Conservation (phyloP, 2,329 filamentous ascomycete species). For the Cordyceps cicadae region DNA sequence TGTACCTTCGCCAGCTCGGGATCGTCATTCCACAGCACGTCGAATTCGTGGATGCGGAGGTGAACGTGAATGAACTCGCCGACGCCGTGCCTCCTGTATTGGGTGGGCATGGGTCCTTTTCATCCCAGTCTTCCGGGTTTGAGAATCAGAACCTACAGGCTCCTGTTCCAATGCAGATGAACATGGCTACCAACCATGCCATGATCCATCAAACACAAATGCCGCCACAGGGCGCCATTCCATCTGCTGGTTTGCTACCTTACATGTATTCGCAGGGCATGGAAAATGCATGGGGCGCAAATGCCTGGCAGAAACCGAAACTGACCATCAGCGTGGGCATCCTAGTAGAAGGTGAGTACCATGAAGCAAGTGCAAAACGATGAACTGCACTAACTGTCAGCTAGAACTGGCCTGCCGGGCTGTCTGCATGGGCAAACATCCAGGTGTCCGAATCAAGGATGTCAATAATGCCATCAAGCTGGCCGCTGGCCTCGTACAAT, state of each 20-base stretch:
- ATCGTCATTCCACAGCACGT: slow-evolving; percentile 53
- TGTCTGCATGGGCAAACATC: slow-evolving; percentile 32
- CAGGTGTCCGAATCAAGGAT: slow-evolving; percentile 31
- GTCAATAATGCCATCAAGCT: slow-evolving; percentile 26
- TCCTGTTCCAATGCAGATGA: background rate
- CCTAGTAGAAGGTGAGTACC: slow-evolving; percentile 26
- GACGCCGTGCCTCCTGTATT: slow-evolving; percentile 2
- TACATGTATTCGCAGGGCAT: slow-evolving; percentile 10
- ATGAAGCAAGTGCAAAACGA: too few relatives aligned
- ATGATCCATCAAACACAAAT: background rate
- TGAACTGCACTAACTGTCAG: background rate
- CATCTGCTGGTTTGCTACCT: background rate
- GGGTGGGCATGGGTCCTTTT: background rate
- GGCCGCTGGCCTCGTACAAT: slow-evolving; percentile 16
- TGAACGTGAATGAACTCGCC: slow-evolving; percentile 37
- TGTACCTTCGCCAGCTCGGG: slow-evolving; percentile 57
- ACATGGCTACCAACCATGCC: background rate
- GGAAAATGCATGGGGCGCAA: slow-evolving; percentile 10
- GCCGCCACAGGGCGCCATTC: background rate
- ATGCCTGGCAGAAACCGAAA: slow-evolving; percentile 22
- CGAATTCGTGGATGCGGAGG: slow-evolving; percentile 52
- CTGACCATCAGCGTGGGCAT: slow-evolving; percentile 28
- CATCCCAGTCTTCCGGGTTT: slow-evolving; percentile 4
- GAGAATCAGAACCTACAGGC: background rate
- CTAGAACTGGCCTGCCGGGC: slow-evolving; percentile 29